These are phyloP conservation scores for Mrakia hoshinonis DNA, from an alignment of 768 basidiomycete species.

Conservation along the genomic window DNA sequence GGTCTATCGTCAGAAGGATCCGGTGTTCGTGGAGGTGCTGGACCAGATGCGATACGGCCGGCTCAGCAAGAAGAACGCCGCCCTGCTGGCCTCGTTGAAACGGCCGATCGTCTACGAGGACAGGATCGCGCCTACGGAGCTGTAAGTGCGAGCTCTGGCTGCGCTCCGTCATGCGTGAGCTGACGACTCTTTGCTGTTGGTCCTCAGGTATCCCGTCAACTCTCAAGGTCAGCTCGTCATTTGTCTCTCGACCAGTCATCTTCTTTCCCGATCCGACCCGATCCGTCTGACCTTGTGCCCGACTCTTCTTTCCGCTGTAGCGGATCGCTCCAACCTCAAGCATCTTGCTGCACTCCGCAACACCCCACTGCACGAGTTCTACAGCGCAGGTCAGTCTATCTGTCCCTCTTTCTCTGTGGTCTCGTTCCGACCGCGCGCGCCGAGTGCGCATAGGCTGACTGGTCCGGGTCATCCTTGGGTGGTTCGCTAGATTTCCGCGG, in stretches of 20 bases:
- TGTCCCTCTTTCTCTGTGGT: background rate
- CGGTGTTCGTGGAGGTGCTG: conserved; percentile 63
- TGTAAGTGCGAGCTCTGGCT: conserved; percentile 48
- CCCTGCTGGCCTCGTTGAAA: conserved; percentile 60
- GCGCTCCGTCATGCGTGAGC: background rate
- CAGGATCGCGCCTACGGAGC: conserved; percentile 77
- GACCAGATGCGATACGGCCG: conserved; percentile 95
- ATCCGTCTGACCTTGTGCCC: background rate
- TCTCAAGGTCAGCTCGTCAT: background rate
- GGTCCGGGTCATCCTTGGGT: too few species aligned
- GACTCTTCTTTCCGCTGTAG: background rate
- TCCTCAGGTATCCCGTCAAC: background rate
- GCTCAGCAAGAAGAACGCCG: conserved; percentile 56
- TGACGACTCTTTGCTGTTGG: background rate
- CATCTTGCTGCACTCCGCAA: background rate
- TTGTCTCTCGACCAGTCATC: too few species aligned
- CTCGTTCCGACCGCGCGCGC: background rate
- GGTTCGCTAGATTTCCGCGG: background rate
- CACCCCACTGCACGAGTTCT: background rate
- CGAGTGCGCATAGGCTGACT: too few species aligned
- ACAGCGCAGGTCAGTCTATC: background rate
- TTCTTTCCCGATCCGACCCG: background rate
- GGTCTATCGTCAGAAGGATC: conserved; percentile 22
- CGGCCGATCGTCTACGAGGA: conserved; percentile 65
- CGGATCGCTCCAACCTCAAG: background rate